Conservation (phyloP, 176 grass and related monocot genomes). For the Metroxylon sagu region DNA sequence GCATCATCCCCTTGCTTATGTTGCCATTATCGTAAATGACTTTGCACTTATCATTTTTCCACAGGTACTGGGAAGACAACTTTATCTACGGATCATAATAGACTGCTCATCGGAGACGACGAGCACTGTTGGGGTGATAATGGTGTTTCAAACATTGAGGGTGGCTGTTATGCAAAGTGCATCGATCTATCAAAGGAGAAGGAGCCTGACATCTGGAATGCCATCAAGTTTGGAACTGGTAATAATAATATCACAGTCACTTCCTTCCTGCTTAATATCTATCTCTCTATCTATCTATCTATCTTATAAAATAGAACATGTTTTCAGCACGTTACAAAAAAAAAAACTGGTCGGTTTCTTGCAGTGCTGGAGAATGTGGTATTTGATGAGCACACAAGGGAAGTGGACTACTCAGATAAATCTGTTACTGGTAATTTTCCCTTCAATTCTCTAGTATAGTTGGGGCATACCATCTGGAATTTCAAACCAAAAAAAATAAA, state of each 20-base stretch:
- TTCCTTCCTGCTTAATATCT: too few relatives aligned
- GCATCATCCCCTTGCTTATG: not conserved
- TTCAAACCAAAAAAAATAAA: not conserved
- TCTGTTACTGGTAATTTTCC: constrained; percentile 72
- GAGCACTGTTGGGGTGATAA: constrained; percentile 94
- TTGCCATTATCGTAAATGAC: not conserved
- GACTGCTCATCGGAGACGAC: constrained; percentile 79
- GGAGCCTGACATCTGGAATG: constrained; percentile 98
- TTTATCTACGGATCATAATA: constrained; percentile 83
- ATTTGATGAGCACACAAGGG: constrained; percentile 87
- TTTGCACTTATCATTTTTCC: not conserved
- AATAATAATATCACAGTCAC: not conserved
- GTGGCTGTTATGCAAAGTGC: constrained; percentile 96
- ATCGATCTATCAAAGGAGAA: constrained; percentile 74
- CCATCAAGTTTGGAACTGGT: constrained; percentile 98
- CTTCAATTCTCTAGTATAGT: too few relatives aligned
- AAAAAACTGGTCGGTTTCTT: not conserved
- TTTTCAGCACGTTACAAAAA: too few relatives aligned
- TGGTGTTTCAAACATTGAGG: constrained; percentile 96
- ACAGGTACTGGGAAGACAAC: constrained; percentile 94
- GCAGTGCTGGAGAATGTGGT: constrained; percentile 95
- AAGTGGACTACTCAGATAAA: constrained; percentile 86
- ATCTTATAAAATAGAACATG: too few relatives aligned
- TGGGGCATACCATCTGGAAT: too few relatives aligned
- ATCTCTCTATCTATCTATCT: too few relatives aligned